phyloP scores from a whole-genome alignment of 2,329 filamentous ascomycete genomes.

The Monosporascus sp. region DNA sequence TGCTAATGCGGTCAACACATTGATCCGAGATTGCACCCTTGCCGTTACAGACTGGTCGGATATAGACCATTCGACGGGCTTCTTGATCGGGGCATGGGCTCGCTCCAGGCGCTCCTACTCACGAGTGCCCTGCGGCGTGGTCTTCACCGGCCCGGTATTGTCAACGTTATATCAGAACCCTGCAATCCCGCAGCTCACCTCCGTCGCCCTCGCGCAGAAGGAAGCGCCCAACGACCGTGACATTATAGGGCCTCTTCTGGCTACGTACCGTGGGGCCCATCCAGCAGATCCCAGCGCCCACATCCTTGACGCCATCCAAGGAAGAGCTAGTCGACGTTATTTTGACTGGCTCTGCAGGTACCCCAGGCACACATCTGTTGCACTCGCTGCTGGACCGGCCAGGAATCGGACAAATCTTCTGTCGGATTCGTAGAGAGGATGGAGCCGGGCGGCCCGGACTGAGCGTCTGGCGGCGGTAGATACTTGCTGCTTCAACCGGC shows the following conservation, averaged over 20 bases:
- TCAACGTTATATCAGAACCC: constrained; percentile 14
- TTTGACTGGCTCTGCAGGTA: constrained; percentile 23
- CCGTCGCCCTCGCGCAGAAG: constrained; percentile 3
- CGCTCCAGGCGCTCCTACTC: constrained; percentile 14
- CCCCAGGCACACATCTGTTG: constrained; percentile 18
- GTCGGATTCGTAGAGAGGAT: constrained; percentile 20
- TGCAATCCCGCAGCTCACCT: constrained; percentile 8
- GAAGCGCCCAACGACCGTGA: constrained; percentile 3
- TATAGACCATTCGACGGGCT: constrained; percentile 4
- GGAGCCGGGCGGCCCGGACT: constrained; percentile 8
- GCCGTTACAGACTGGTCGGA: constrained; percentile 3
- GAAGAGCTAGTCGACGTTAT: constrained; percentile 10
- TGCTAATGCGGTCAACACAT: neutral
- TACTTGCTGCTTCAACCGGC: constrained; percentile 70
- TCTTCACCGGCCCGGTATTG: constrained; percentile 4
- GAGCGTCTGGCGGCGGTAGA: constrained; percentile 27
- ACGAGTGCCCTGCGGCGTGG: constrained; percentile 8
- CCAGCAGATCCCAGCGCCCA: constrained; percentile 8
- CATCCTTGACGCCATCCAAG: neutral
- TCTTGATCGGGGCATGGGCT: constrained; percentile 17
- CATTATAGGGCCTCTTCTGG: constrained; percentile 8
- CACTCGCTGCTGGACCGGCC: constrained; percentile 10
- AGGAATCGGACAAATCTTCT: constrained; percentile 19
- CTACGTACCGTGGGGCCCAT: constrained; percentile 13
- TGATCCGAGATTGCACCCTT: constrained; percentile 4